These are phyloP conservation scores for Corylus americana DNA, from an alignment of 306 rosid species.

Conservation along the genomic window DNA sequence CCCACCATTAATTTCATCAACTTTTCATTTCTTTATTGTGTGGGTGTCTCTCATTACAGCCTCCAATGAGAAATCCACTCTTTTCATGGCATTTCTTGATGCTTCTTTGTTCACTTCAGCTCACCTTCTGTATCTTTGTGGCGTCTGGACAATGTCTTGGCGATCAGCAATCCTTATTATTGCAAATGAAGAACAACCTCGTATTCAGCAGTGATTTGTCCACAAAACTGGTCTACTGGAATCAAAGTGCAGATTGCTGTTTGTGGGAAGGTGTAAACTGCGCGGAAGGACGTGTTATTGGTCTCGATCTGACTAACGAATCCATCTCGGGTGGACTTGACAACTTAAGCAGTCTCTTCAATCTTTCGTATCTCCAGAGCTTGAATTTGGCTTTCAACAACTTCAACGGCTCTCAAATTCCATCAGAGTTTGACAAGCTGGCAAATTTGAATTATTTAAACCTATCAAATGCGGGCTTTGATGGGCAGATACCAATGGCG, in stretches of 20 bases:
- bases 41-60: background rate
- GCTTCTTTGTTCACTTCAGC: background rate
- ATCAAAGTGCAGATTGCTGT: slow-evolving; percentile 14
- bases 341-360: slow-evolving; percentile 33
- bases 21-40: too few relatives aligned
- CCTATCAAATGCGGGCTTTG: slow-evolving; percentile 38
- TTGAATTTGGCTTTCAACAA: slow-evolving; percentile 35
- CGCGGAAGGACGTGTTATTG: slow-evolving; percentile 26
- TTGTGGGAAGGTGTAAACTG: slow-evolving; percentile 20
- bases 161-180: slow-evolving; percentile 25
- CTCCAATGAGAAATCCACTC: slow-evolving; percentile 27
- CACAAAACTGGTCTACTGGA: slow-evolving; percentile 30
- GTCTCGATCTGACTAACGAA: slow-evolving; percentile 34
- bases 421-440: slow-evolving; percentile 32
- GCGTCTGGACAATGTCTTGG: slow-evolving; percentile 28
- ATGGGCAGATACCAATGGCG: slow-evolving; percentile 40
- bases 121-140: background rate
- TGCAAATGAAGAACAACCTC: slow-evolving; percentile 35
- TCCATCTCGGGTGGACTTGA: slow-evolving; percentile 28
- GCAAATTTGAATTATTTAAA: slow-evolving; percentile 28
- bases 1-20: too few relatives aligned
- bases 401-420: slow-evolving; percentile 23
- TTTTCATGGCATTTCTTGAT: slow-evolving; percentile 31
- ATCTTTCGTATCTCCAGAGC: slow-evolving; percentile 29
- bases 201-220: background rate